These are phyloP conservation scores for Acanthamoeba triangularis DNA, from an alignment of 208 protist species.

Conservation along the genomic window DNA sequence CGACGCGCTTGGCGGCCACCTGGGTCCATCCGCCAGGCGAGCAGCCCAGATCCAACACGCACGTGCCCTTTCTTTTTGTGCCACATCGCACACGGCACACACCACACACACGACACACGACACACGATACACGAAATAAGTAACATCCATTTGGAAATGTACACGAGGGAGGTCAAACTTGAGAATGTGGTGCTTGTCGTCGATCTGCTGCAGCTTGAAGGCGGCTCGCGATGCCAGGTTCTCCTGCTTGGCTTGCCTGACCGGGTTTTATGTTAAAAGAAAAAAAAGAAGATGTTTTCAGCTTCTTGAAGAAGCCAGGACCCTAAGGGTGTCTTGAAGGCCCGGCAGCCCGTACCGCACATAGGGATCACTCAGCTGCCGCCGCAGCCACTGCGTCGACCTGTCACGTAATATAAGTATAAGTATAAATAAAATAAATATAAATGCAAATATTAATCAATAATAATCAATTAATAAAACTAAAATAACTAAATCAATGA, in stretches of 20 bases:
- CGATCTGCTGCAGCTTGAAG: constrained; percentile 51
- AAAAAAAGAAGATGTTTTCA: background rate
- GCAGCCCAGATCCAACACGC: constrained; percentile 24
- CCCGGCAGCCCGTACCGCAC: background rate
- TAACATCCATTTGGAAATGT: background rate
- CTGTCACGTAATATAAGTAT: background rate
- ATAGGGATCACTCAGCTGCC: constrained; percentile 31
- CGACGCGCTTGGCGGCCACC: background rate
- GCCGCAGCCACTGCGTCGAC: constrained; percentile 17
- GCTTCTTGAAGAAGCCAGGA: background rate
- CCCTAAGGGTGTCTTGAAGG: too few species aligned
- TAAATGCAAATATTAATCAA: background rate
- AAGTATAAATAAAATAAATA: background rate
- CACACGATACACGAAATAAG: background rate
- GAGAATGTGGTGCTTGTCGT: constrained; percentile 52
- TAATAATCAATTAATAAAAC: too few species aligned
- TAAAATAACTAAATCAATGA: background rate
- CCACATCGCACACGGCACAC: background rate
- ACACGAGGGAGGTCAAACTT: background rate
- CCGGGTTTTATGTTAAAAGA: too few species aligned
- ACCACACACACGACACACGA: too few species aligned
- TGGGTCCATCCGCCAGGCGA: constrained; percentile 27
- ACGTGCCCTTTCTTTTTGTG: background rate
- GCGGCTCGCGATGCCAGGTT: constrained; percentile 34
- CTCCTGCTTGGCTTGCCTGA: constrained; percentile 19